Conservation (phyloP, 345 rosid species). For the Orychophragmus violaceus region DNA sequence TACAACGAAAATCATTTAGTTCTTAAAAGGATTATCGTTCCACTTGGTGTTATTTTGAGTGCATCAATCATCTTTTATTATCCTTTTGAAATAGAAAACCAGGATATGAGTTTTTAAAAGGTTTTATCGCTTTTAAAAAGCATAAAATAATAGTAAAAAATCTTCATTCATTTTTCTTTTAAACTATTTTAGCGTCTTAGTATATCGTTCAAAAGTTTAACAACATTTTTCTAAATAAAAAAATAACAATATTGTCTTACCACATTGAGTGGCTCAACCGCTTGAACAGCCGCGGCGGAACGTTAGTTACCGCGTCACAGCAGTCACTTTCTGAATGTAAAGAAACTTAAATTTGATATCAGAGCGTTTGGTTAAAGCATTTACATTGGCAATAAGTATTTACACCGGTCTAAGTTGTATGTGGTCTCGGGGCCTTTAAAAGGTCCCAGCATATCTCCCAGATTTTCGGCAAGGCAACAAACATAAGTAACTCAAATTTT, state of each 20-base stretch:
- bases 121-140: neutral
- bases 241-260: too few species aligned
- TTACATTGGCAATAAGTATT: constrained; percentile 24
- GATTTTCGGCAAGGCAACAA: constrained; percentile 6
- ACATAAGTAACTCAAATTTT: neutral
- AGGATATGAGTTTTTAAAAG: neutral
- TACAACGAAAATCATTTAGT: neutral
- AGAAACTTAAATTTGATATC: constrained; percentile 15
- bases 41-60: neutral
- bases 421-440: constrained; percentile 23
- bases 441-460: constrained; percentile 28
- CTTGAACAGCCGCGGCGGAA: neutral
- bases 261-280: constrained; percentile 1
- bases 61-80: neutral
- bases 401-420: constrained; percentile 18
- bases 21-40: neutral
- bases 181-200: too few species aligned
- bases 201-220: neutral
- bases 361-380: constrained; percentile 32
- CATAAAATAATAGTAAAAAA: too few species aligned
- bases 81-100: neutral
- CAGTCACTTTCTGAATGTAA: constrained; percentile 16
- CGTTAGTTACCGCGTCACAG: constrained; percentile 9
- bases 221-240: too few species aligned
- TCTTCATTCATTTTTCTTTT: too few species aligned